Conservation (phyloP, 192 early-diverging fungal genomes). For the Pilobolus umbonatus region DNA sequence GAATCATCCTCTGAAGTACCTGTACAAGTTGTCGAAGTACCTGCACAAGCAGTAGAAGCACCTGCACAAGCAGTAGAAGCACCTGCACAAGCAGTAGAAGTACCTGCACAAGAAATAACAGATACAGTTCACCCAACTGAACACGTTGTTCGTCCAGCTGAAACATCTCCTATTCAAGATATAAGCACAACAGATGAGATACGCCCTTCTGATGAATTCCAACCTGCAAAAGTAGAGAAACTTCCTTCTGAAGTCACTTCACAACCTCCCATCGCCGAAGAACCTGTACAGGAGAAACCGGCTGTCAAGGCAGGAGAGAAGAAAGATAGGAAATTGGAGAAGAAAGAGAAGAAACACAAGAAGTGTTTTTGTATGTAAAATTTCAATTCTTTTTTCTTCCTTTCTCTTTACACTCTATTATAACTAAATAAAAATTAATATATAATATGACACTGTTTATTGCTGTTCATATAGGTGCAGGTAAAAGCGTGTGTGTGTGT, state of each 20-base stretch:
- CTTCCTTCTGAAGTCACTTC: background rate
- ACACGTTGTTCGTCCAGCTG: background rate
- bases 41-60: background rate
- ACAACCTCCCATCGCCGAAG: background rate
- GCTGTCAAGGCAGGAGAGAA: no score
- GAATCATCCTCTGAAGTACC: background rate
- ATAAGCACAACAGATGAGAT: background rate
- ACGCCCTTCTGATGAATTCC: background rate
- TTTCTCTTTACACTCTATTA: background rate
- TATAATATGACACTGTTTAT: conserved; percentile 29
- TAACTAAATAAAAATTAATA: background rate
- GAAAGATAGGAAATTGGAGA: background rate
- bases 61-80: background rate
- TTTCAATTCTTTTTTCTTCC: background rate
- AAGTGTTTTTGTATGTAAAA: conserved; percentile 18
- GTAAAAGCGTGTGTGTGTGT: conserved; percentile 13
- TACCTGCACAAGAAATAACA: background rate
- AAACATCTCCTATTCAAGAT: background rate
- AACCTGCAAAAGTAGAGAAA: background rate
- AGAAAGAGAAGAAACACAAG: background rate
- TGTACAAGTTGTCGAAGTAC: background rate
- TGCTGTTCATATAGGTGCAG: conserved; percentile 51
- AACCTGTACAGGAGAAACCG: no score
- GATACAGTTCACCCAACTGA: background rate
- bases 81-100: background rate